Evolutionary conservation across 1,284 basidiomycete species (phyloP).

Genomic region (Trametes hirsuta): DNA sequence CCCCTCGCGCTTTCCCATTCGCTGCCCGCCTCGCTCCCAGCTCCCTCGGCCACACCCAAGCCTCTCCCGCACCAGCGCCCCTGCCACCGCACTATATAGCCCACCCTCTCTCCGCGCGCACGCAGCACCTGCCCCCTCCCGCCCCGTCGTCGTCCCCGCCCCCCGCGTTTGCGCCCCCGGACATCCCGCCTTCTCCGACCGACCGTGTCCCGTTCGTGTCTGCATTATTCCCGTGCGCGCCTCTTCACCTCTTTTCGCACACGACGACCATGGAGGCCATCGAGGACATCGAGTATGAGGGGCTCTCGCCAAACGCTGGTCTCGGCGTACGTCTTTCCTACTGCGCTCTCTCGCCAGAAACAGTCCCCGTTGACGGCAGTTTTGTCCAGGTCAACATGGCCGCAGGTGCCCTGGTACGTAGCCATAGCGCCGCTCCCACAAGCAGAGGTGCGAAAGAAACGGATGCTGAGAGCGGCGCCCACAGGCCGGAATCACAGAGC

Average conservation of each 20-base stretch:
- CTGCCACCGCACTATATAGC: neutral
- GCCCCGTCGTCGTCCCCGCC: neutral
- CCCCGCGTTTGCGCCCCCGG: neutral
- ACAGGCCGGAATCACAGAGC: constrained; percentile 97
- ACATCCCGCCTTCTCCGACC: neutral
- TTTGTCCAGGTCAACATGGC: constrained; percentile 86
- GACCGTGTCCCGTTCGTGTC: neutral
- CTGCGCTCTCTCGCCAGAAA: neutral
- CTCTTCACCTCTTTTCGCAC: neutral
- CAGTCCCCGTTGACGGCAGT: constrained; percentile 3
- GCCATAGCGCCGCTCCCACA: neutral
- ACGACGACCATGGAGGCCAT: constrained; percentile 32
- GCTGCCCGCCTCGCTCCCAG: neutral
- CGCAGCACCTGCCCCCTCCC: neutral
- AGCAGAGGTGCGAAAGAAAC: constrained; percentile 2
- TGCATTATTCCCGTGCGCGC: neutral
- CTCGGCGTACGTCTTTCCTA: constrained; percentile 54
- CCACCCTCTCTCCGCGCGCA: neutral
- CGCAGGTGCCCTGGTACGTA: constrained; percentile 90
- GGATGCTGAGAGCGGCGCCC: constrained; percentile 10
- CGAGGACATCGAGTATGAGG: constrained; percentile 77
- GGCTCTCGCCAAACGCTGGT: constrained; percentile 74
- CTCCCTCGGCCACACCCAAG: neutral
- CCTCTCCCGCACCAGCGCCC: neutral
- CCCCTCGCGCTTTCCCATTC: constrained; percentile 1